Percentiles rank a stretch among this genome's conserved stretches.
Evolutionary conservation across 1,284 basidiomycete genomes (phyloP).

Genomic region (Gymnopus androsaceus): DNA sequence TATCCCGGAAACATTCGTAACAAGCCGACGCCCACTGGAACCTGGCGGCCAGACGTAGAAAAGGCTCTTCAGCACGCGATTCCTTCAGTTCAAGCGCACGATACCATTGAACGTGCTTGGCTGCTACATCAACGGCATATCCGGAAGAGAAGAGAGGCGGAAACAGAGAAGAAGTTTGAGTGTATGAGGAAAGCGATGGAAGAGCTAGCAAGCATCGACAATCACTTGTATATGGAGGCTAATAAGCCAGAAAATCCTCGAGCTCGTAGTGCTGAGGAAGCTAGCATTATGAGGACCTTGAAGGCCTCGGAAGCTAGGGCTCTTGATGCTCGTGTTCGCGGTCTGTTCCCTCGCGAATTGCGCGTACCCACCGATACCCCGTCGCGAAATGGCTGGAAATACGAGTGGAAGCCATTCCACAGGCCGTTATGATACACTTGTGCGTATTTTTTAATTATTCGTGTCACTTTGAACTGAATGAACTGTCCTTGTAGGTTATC

Average conservation of each 20-base stretch:
- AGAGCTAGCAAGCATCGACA: constrained; percentile 69
- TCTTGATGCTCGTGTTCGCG: constrained; percentile 76
- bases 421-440: constrained; percentile 41
- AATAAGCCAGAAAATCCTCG: constrained; percentile 77
- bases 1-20: constrained; percentile 78
- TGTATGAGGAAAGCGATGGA: constrained; percentile 83
- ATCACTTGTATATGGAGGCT: constrained; percentile 70
- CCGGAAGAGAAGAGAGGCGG: constrained; percentile 67
- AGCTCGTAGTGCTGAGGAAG: constrained; percentile 58
- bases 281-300: constrained; percentile 60
- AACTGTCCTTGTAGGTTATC: no score
- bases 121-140: constrained; percentile 76
- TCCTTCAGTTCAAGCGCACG: constrained; percentile 85
- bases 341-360: constrained; percentile 83
- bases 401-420: constrained; percentile 71
- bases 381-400: constrained; percentile 73
- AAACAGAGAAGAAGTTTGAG: constrained; percentile 71
- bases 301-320: constrained; percentile 70
- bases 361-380: constrained; percentile 80
- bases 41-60: constrained; percentile 77
- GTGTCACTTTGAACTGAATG: no score
- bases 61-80: constrained; percentile 74
- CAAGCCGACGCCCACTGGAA: constrained; percentile 72
- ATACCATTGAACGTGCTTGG: constrained; percentile 94
- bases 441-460: neutral